Conservation (phyloP, 768 basidiomycete species). For the Rhizopogon sp. region DNA sequence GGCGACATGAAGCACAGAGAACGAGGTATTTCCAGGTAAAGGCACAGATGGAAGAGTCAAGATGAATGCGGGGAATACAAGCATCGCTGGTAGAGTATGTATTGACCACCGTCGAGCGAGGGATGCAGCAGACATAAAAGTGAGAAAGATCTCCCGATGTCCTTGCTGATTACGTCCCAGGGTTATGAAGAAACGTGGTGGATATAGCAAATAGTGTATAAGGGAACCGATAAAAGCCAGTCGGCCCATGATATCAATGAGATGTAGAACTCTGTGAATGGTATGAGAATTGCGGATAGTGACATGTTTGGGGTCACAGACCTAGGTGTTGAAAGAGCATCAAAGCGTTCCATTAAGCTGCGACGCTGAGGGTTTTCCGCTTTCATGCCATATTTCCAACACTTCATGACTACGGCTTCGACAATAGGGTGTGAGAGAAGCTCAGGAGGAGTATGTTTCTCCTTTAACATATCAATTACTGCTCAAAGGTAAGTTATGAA, state of each 20-base stretch:
- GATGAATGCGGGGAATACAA: conserved; percentile 38
- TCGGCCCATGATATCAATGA: conserved; percentile 36
- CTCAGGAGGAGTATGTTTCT: conserved; percentile 26
- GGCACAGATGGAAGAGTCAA: conserved; percentile 38
- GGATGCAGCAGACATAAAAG: conserved; percentile 34
- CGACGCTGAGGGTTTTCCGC: neutral
- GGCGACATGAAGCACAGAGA: conserved; percentile 36
- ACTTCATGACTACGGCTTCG: conserved; percentile 29
- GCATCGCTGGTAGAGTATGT: conserved; percentile 28
- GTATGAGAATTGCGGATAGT: neutral
- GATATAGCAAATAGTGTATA: conserved; percentile 36
- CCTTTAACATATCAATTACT: conserved; percentile 41
- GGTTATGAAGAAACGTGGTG: conserved; percentile 29
- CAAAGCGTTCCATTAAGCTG: conserved; percentile 23
- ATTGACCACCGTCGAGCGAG: conserved; percentile 28
- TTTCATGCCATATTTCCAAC: conserved; percentile 36
- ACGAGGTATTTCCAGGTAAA: conserved; percentile 34
- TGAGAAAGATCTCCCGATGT: conserved; percentile 32
- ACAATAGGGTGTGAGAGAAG: conserved; percentile 38
- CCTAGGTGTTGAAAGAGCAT: conserved; percentile 43
- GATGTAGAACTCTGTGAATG: conserved; percentile 36
- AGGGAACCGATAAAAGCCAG: conserved; percentile 37
- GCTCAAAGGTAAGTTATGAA: neutral
- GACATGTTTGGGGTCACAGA: conserved; percentile 16
- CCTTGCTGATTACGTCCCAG: conserved; percentile 16